Base-by-base conservation (phyloP, 176 grass and related monocot genomes). In the Urochloa ruziziensis region DNA sequence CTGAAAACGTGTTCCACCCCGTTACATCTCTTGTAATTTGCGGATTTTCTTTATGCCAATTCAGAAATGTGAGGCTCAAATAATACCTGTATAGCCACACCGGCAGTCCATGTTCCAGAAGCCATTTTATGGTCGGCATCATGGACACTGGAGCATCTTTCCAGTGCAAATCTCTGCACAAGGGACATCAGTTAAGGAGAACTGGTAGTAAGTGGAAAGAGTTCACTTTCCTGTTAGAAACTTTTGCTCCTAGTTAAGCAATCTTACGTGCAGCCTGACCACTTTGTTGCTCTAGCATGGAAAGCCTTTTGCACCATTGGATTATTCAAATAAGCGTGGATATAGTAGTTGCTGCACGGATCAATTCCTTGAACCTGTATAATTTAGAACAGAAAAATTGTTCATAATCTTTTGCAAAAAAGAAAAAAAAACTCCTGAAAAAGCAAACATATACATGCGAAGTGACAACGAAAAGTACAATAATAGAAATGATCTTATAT, bases 71-170 rank as follows among this genome's bases (percentile, higher is more conserved):
- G 39, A 32, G 3, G 49, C 25, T 19, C 2, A 18, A 30, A 2
- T 40, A n/a, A n/a, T 86, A 89, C 86, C 90, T 92, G 63, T 60
- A 86, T n/a, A 92, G 19, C 86, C 83, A 92, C 19, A 86, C 67
- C 0, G 9, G 80, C 25, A 91, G 36, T 11, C 71, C 29, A 8
- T 86, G 52, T 2, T 30, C 47, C 16, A 88, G 1, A 4, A 88
- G 66, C 59, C 23, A 88, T 79, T 78, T 88, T 47, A 88, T 48
- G 0, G 57, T 79, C 40, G 81, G 74, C 21, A 73, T 61, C 23
- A 84, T 79, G 34, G 86, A 66, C 11, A 54, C 16, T 2, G 74
- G 56, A 67, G 74, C 60, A 79, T 88, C 80, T 73, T 74, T 84
- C 87, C 81, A 74, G 29, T 66, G 67, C 75, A 84, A 74, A 59